Base-by-base conservation (phyloP, 1,284 basidiomycete species). In the Sphagnurus paluster region DNA sequence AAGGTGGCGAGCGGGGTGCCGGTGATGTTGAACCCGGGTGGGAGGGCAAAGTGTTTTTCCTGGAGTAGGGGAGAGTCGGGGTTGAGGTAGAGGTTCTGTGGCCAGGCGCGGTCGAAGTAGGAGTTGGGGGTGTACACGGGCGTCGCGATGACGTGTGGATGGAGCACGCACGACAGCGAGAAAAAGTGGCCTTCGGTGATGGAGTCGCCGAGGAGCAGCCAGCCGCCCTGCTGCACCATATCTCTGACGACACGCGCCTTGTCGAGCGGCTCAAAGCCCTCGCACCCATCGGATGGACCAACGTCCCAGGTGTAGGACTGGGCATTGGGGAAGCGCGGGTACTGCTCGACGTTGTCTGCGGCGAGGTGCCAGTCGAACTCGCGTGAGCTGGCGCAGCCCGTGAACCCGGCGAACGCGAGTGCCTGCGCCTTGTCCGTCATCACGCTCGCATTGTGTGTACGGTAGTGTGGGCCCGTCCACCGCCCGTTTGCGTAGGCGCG, bases 111-210 rank as follows among this genome's bases (percentile, higher is more conserved):
- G 58, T 84, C 82, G 47, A 74, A 83, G 55, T 70, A 72, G 0
- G 72, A 67, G 48, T 74, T 73, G 34, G 69, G 66, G 32, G 70
- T 74, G 54, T 82, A 84, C 53, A 79, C 72, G 0, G 82, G 82
- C 1, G 77, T 82, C 1, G 82, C 82, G 35, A 72, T 70, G 29
- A 85, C 81, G 57, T 85, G 80, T 0, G 83, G 82, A 60, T 76
- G 80, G 2, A 86, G 69, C 32, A 77, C 52, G 55, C 83, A 86
- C 0, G 82, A 84, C 1, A 85, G 60, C 4, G 83, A 84, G 61
- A 84, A 84, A 67, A 85, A 85, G 60, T 85, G 82, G 49, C 80
- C 80, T 56, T 85, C 83, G 1, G 79, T 79, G 19, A 84, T 79
- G 1, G 82, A 84, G 54, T 85, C 82, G 32, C 82, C 82, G 6